Evolutionary conservation across 2,329 filamentous ascomycete species (phyloP).

Genomic region (Emericellopsis cladophorae): DNA sequence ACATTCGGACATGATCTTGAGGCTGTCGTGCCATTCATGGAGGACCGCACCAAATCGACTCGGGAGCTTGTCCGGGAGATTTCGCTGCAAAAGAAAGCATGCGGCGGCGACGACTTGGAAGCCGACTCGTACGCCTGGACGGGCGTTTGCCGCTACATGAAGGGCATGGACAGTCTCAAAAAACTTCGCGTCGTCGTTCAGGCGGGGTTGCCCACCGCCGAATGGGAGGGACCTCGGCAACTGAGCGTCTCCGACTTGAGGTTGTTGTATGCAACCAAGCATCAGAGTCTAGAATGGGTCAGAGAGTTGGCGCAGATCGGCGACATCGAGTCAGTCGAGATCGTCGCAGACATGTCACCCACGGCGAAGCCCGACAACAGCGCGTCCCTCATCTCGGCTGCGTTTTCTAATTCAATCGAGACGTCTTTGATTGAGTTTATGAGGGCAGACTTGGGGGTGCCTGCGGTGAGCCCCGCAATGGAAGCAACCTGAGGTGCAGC

Average conservation of each 20-base stretch:
- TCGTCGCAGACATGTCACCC: conserved; percentile 39
- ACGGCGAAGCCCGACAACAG: conserved; percentile 38
- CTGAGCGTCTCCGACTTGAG: conserved; percentile 33
- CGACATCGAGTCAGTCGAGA: conserved; percentile 33
- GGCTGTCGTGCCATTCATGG: conserved; percentile 45
- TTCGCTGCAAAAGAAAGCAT: conserved; percentile 38
- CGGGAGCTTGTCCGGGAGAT: conserved; percentile 34
- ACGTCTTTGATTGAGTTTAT: conserved; percentile 4
- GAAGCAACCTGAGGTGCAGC: no score
- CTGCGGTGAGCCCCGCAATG: background rate
- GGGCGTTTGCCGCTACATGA: conserved; percentile 35
- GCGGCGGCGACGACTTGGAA: conserved; percentile 23
- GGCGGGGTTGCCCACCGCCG: conserved; percentile 36
- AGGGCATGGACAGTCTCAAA: conserved; percentile 21
- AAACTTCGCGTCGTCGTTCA: conserved; percentile 39
- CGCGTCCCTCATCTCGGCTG: conserved; percentile 43
- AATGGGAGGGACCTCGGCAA: conserved; percentile 33
- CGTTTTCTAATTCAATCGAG: conserved; percentile 44
- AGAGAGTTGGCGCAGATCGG: conserved; percentile 37
- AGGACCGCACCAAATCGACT: conserved; percentile 37
- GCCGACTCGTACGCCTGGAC: conserved; percentile 36
- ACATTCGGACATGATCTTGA: conserved; percentile 48
- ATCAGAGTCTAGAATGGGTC: conserved; percentile 44
- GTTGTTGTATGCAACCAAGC: conserved; percentile 26
- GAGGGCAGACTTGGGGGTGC: conserved; percentile 2